A percentile compares a stretch with the other conserved stretches of the same genome.
These are phyloP conservation scores for Asterella californica DNA, from an alignment of 225 moss, liverwort and hornwort species.

Conservation along the genomic window DNA sequence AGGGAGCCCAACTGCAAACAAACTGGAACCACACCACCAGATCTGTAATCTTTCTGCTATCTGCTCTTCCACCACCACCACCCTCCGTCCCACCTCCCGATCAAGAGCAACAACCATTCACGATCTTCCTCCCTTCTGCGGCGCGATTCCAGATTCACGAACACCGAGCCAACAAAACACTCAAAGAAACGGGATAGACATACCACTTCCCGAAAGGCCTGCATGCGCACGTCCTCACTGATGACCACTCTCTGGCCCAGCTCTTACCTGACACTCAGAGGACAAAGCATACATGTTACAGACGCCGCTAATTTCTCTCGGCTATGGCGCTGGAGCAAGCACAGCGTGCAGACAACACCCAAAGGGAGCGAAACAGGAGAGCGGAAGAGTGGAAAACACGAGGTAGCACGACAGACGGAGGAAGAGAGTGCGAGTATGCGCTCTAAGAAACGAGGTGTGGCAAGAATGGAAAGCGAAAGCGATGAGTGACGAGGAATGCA, in stretches of 20 bases:
- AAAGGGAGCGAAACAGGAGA: background rate
- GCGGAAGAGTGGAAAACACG: no score
- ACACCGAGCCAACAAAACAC: background rate
- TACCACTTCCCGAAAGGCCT: background rate
- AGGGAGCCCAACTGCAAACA: background rate
- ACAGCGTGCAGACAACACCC: background rate
- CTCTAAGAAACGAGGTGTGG: no score
- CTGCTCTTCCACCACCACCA: background rate
- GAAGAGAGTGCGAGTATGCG: no score
- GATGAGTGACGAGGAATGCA: background rate
- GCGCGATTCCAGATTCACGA: background rate
- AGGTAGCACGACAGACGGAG: no score
- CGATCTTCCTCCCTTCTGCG: background rate
- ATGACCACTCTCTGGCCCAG: no score
- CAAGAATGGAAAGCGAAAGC: background rate
- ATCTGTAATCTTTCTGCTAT: background rate
- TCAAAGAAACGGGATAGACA: background rate
- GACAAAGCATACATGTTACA: background rate
- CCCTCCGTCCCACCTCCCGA: background rate
- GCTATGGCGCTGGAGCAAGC: conserved; percentile 5
- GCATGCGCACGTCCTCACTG: background rate
- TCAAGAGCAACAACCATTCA: background rate
- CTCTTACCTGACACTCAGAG: background rate
- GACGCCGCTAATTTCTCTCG: conserved; percentile 1
- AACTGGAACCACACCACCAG: background rate